Conservation (phyloP, 805 yeast genomes). For the Candida suzukii region DNA sequence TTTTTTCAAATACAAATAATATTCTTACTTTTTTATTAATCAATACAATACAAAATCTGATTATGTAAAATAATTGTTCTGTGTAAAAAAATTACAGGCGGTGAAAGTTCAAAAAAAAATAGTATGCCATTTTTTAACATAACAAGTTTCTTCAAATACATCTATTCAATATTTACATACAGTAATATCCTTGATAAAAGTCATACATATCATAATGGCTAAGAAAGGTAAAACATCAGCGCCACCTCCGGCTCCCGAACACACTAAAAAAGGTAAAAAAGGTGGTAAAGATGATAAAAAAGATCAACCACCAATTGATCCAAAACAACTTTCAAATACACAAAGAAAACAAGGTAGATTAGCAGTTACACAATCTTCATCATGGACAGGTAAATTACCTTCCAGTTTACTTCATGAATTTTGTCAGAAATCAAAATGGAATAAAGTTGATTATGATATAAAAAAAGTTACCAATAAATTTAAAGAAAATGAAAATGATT, state of each 20-base stretch:
- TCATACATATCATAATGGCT: slow-evolving; percentile 7
- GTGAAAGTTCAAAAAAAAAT: too few species aligned
- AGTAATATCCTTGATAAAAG: too few species aligned
- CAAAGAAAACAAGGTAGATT: slow-evolving; percentile 25
- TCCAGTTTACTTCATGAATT: slow-evolving; percentile 79
- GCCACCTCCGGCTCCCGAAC: slow-evolving; percentile 1
- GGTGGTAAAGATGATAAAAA: slow-evolving; percentile 6
- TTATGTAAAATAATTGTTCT: too few species aligned
- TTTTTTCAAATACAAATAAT: too few species aligned
- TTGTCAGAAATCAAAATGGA: slow-evolving; percentile 87
- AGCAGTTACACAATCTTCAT: slow-evolving; percentile 58
- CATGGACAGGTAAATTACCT: slow-evolving; percentile 96
- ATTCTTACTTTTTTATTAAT: too few species aligned
- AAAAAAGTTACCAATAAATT: slow-evolving; percentile 25
- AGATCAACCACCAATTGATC: neutral
- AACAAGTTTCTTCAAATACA: too few species aligned
- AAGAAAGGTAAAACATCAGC: slow-evolving; percentile 6
- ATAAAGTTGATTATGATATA: slow-evolving; percentile 75
- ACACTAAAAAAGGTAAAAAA: slow-evolving; percentile 5
- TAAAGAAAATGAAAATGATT: slow-evolving; percentile 7
- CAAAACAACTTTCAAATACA: slow-evolving; percentile 3
- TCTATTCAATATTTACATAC: too few species aligned
- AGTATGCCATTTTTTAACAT: too few species aligned
- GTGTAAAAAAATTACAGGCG: too few species aligned
- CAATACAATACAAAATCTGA: too few species aligned